Conservation (phyloP, 768 basidiomycete genomes). For the Naganishia friedmannii region DNA sequence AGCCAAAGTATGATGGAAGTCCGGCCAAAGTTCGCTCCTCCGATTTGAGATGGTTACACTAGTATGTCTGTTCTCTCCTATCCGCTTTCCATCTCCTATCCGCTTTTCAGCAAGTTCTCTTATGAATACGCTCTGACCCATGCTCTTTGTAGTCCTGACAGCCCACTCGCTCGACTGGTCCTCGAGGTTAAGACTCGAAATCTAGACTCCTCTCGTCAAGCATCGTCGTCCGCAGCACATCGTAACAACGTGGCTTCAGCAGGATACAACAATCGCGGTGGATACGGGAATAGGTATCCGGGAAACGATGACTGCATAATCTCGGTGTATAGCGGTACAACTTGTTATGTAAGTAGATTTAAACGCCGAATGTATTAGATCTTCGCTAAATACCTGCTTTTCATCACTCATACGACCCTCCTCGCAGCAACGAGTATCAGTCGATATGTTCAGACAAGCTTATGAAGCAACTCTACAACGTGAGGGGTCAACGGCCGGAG, state of each 20-base stretch:
- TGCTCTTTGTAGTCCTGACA: background rate
- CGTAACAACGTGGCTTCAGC: background rate
- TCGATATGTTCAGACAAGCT: background rate
- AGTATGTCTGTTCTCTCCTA: constrained; percentile 1
- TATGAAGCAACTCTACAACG: background rate
- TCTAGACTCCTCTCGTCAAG: background rate
- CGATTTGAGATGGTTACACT: constrained; percentile 11
- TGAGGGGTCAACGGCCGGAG: background rate
- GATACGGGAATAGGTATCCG: background rate
- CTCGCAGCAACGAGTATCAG: background rate
- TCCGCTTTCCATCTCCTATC: background rate
- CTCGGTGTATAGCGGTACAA: background rate
- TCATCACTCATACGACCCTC: background rate
- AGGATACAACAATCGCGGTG: background rate
- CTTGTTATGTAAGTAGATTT: constrained; percentile 1
- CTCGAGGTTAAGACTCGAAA: background rate
- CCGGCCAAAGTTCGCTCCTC: constrained; percentile 14
- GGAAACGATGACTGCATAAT: background rate
- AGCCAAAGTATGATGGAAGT: background rate
- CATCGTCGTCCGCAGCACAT: background rate
- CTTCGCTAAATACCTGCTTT: background rate
- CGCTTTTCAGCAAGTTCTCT: background rate
- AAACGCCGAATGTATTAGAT: background rate
- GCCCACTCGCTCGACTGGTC: background rate
- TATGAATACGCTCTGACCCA: background rate